Conservation (phyloP, 345 rosid genomes). For the Citrus reticulata region DNA sequence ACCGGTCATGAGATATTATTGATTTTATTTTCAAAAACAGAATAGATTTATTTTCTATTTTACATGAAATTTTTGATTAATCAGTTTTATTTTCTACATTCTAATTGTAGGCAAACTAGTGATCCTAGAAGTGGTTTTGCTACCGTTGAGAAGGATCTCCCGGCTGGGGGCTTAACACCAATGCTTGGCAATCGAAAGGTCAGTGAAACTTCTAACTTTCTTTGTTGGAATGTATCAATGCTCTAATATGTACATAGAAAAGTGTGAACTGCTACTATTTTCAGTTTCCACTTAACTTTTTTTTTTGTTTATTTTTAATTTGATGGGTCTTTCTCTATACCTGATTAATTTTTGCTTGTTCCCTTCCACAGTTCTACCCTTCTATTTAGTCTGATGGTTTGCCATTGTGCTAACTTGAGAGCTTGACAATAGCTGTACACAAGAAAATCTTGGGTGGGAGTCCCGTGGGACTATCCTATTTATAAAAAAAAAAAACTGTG, state of each 20-base stretch:
- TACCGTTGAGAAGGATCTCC: slow-evolving; percentile 81
- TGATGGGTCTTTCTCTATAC: not conserved
- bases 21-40: not conserved
- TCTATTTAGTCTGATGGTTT: not conserved
- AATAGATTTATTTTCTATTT: not conserved
- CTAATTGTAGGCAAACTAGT: slow-evolving; percentile 65
- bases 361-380: not conserved
- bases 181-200: slow-evolving; percentile 97
- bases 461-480: too few relatives aligned
- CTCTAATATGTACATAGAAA: not conserved
- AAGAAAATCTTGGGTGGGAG: too few relatives aligned
- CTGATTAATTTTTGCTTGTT: not conserved
- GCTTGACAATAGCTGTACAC: not conserved
- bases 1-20: not conserved
- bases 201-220: slow-evolving; percentile 15
- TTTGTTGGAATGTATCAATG: not conserved
- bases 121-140: slow-evolving; percentile 90
- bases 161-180: slow-evolving; percentile 71
- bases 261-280: not conserved
- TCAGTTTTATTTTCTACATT: not conserved
- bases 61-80: not conserved
- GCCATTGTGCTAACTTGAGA: not conserved
- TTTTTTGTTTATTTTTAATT: too few relatives aligned
- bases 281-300: not conserved
- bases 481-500: too few relatives aligned